phyloP scores from a whole-genome alignment of 2,329 filamentous ascomycete genomes.

The Aspergillus hortae region DNA sequence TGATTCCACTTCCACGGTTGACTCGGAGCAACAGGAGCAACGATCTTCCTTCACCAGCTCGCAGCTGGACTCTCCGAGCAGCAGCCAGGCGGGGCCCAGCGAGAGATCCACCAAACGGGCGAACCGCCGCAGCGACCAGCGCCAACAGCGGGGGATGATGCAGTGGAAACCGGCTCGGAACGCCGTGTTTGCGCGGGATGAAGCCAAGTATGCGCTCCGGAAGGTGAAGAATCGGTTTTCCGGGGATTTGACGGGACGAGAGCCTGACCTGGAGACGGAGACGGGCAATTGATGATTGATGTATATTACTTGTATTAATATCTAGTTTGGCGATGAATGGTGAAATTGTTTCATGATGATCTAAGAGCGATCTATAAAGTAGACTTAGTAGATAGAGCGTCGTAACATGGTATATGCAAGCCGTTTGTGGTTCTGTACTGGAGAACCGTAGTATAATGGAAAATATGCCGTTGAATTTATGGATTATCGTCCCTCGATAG shows the following conservation, averaged over 20 bases:
- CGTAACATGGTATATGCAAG: too few species aligned
- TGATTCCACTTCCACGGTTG: constrained; percentile 14
- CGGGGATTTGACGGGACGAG: constrained; percentile 68
- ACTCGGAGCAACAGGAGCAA: constrained; percentile 8
- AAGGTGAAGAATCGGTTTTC: constrained; percentile 71
- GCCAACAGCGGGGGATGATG: constrained; percentile 87
- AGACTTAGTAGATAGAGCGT: too few species aligned
- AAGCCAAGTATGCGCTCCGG: constrained; percentile 72
- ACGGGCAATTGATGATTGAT: constrained; percentile 18
- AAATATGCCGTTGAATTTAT: too few species aligned
- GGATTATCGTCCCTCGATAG: too few species aligned
- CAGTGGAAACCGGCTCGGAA: constrained; percentile 93
- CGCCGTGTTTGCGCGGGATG: constrained; percentile 79
- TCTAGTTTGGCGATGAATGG: not conserved
- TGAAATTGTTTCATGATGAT: too few species aligned
- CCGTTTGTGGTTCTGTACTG: too few species aligned
- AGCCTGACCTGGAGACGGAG: constrained; percentile 86
- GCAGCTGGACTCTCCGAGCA: constrained; percentile 9
- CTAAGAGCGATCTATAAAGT: too few species aligned
- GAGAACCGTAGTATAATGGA: too few species aligned
- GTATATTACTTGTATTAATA: not conserved
- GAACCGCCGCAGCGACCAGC: constrained; percentile 57
- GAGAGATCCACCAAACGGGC: constrained; percentile 27
- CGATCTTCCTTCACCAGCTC: not conserved
- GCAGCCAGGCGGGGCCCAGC: constrained; percentile 3